These are phyloP conservation scores for Magnolia kwangsiensis DNA, from an alignment of 164 flowering plant genomes.

Conservation along the genomic window DNA sequence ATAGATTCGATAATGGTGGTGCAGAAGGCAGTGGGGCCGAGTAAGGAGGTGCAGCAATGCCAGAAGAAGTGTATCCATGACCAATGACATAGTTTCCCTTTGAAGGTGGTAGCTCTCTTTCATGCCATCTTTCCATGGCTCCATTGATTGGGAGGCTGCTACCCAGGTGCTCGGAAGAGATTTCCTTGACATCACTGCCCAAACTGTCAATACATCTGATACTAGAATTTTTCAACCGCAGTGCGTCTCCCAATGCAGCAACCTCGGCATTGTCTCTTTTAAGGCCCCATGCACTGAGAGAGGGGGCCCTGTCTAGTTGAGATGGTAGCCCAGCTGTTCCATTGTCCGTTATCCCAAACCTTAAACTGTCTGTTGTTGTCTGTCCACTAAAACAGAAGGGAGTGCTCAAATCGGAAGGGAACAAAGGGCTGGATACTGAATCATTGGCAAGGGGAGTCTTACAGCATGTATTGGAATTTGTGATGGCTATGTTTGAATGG, in stretches of 20 bases:
- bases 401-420: constrained; percentile 17
- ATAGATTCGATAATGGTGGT: constrained; percentile 45
- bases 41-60: constrained; percentile 30
- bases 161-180: constrained; percentile 26
- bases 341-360: constrained; percentile 6
- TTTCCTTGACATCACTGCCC: constrained; percentile 35
- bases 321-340: constrained; percentile 3
- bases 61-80: constrained; percentile 18
- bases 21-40: constrained; percentile 69
- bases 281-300: constrained; percentile 74
- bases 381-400: constrained; percentile 12
- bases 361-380: constrained; percentile 2
- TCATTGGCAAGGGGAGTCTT: constrained; percentile 18
- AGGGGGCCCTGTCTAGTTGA: constrained; percentile 42
- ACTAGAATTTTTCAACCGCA: constrained; percentile 10
- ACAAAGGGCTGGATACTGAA: constrained; percentile 12
- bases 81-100: constrained; percentile 12
- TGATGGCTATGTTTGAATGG: constrained; percentile 18
- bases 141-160: constrained; percentile 40
- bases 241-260: constrained; percentile 13
- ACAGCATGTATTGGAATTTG: constrained; percentile 6
- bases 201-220: constrained; percentile 4
- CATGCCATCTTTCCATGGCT: constrained; percentile 9
- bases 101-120: not conserved
- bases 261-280: constrained; percentile 30